Evolutionary conservation across 208 protist genomes (phyloP).

Genomic region (Trypanosoma avium): DNA sequence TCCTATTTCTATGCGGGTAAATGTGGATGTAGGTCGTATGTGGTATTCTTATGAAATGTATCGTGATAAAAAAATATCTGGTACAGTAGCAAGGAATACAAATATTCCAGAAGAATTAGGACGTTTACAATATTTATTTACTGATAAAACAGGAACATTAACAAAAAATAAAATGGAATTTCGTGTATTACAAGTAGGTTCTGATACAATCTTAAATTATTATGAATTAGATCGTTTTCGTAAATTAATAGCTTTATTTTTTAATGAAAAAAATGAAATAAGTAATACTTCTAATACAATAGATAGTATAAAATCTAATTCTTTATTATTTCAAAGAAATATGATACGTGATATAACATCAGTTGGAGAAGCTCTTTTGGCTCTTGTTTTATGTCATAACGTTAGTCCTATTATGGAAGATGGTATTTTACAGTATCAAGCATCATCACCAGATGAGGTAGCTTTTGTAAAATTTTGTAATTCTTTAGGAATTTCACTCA

Average conservation of each 20-base stretch:
- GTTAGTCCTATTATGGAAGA: conserved; percentile 94
- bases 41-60: conserved; percentile 95
- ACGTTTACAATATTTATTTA: conserved; percentile 97
- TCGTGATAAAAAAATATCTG: conserved; percentile 79
- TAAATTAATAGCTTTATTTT: conserved; percentile 34
- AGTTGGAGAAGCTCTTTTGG: conserved; percentile 73
- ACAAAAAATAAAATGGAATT: conserved; percentile 97
- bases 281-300: not conserved
- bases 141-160: conserved; percentile 99
- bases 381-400: conserved; percentile 96
- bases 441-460: conserved; percentile 94
- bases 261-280: conserved; percentile 29
- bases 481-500: conserved; percentile 64
- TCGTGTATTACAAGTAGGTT: conserved; percentile 51
- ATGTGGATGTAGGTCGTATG: conserved; percentile 97
- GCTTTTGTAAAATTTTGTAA: conserved; percentile 96
- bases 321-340: conserved; percentile 13
- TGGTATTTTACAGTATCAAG: conserved; percentile 74
- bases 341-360: conserved; percentile 40
- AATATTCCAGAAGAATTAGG: conserved; percentile 98
- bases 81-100: conserved; percentile 93
- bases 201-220: conserved; percentile 52
- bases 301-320: conserved; percentile 1
- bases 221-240: conserved; percentile 48
- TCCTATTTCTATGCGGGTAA: conserved; percentile 97